Evolutionary conservation across 108 stramenopile genomes (phyloP), one percentile per base, ranked within the genome.

Genomic region (Cyclostephanos tholiformis): DNA sequence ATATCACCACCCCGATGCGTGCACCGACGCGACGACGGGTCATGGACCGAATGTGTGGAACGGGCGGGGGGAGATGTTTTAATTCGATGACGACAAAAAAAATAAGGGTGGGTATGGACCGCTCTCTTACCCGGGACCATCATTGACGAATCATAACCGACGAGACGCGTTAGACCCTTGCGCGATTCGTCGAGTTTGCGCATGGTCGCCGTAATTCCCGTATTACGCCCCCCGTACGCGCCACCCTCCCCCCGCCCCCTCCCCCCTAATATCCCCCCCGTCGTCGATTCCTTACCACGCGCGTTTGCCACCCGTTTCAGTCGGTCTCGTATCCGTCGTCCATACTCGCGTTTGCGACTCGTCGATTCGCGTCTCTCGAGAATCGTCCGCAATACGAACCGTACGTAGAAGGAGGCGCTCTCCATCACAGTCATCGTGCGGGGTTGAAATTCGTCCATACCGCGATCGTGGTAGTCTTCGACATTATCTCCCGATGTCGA

Each of bases 111-210:
- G 12, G 41, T 41, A 41, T 41, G 41, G 4, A 12, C 0, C 12
- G 41, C 4, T 36, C 6, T 36, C 41, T 41, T 12, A 41, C 41
- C 41, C 7, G 91, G 90, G 32, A 79, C 72, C 19, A 91, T 66
- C 20, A 94, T 66, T 10, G 77, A 71, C 9, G 91, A 67, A 65
- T 89, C 87, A 74, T 91, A 94, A 43, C 89, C 91, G 13, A 89
- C 89, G 65, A 94, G 75, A n/a, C 79, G 41, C 48, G 87, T 82
- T 57, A 94, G 72, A 58, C 89, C 88, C 55, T 84, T 87, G 41
- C 89, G 85, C 53, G 90, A 86, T 73, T 89, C 89, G 59, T 89
- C 82, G 20, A 93, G 84, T 48, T 72, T 76, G 48, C 66, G 62
- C 22, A 83, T 17, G 71, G 68, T 76, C 62, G 49, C 74, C 58